Evolutionary conservation across 2,329 filamentous ascomycete genomes (phyloP).

Genomic region (Pseudogymnoascus sp.): DNA sequence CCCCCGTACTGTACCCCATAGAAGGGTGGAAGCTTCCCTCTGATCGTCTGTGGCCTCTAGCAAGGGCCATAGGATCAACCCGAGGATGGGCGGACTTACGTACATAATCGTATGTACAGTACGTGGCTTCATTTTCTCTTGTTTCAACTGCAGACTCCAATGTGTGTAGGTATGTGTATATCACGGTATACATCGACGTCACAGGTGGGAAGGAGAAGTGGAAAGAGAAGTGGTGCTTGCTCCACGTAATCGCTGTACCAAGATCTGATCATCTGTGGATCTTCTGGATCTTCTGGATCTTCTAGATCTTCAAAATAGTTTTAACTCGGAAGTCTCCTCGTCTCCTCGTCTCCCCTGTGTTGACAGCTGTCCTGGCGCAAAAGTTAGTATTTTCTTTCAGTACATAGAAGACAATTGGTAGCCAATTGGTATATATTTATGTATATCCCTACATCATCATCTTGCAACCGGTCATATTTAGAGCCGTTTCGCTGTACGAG

Average conservation of each 20-base stretch:
- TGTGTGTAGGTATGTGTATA: not conserved
- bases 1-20: not conserved
- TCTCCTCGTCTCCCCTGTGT: not conserved
- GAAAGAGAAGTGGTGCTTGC: constrained; percentile 2
- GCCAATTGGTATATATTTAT: not conserved
- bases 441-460: not conserved
- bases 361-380: not conserved
- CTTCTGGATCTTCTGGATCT: not conserved
- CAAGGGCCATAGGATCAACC: not conserved
- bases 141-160: not conserved
- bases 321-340: not conserved
- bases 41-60: not conserved
- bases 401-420: not conserved
- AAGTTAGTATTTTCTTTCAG: not conserved
- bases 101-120: not conserved
- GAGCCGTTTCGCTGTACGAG: not conserved
- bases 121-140: not conserved
- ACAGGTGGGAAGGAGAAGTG: not conserved
- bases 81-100: not conserved
- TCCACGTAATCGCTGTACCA: constrained; percentile 2
- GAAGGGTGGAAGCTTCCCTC: not conserved
- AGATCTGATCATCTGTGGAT: constrained; percentile 8
- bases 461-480: not conserved
- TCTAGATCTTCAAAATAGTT: not conserved
- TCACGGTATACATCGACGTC: not conserved